Evolutionary conservation across 495 filamentous ascomycete species (phyloP), one percentile per base, ranked within the genome.

Genomic region (Podospora comata): DNA sequence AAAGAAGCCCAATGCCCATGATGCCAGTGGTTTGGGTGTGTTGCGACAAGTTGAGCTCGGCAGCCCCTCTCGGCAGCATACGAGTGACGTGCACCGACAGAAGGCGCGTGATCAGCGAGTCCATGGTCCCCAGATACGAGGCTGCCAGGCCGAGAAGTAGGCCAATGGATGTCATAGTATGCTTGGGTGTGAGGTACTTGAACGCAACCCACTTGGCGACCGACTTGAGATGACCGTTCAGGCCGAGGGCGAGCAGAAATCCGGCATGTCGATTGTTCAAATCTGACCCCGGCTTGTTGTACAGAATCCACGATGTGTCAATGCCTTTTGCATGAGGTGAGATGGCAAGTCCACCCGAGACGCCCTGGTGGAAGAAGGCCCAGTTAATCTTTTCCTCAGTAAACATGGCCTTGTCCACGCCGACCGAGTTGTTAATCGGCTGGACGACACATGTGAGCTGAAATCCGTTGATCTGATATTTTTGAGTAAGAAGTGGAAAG

Each of bases 201-300:
- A 97, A 99, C 57, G 94, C 93, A 27, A 97, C 90, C 96, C 96
- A 98, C 79, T 97, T 97, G 11, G 96, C 96, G 19, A 99, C 84
- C 9, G 86, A 89, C 76, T 91, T 96, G 44, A 99, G 83, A 80
- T 98, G 96, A 0, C 96, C 96, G 76, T 97, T 97, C 60, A 99
- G 83, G n/a, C 95, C 95, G 5, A 99, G 79, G 11, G 91, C 95
- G 11, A 99, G 80, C 11, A 99, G 79, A 68, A 99, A 95, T 0
- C 95, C 95, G 60, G 95, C 96, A 75, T 99, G 95, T 16, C 94
- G 87, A 73, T 97, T 97, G 54, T 87, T 95, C 1, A 96, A 87
- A 28, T 99, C 96, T 44, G 87, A 85, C 0, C 79, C 80, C 0
- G 96, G 94, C 75, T 97, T 98, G 80, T 99, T 99, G 81, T 95